phyloP scores from a whole-genome alignment of 2,329 filamentous ascomycete species.

The Thermomyces lanuginosus region DNA sequence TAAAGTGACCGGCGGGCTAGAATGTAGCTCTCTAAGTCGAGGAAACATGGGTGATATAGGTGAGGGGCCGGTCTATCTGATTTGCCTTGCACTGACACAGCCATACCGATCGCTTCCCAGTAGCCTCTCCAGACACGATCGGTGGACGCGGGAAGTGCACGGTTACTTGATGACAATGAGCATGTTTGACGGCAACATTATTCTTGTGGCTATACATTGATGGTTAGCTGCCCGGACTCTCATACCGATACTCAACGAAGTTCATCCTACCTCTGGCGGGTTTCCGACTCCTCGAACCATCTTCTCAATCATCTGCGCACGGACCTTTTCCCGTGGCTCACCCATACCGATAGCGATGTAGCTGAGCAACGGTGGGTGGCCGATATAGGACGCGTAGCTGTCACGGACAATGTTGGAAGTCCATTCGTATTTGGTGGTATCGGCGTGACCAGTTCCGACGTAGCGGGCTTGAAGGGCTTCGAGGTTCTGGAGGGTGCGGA shows the following conservation, averaged over 20 bases:
- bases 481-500: slow-evolving; percentile 92
- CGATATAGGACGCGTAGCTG: slow-evolving; percentile 74
- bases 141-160: no score
- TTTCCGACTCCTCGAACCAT: slow-evolving; percentile 51
- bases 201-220: slow-evolving; percentile 4
- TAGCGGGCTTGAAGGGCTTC: slow-evolving; percentile 92
- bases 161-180: no score
- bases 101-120: no score
- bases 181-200: no score
- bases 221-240: not conserved
- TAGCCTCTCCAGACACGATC: no score
- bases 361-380: slow-evolving; percentile 71
- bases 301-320: slow-evolving; percentile 62
- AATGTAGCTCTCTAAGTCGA: no score
- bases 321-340: slow-evolving; percentile 63
- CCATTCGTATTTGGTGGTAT: slow-evolving; percentile 97
- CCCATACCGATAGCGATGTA: slow-evolving; percentile 86
- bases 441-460: slow-evolving; percentile 86
- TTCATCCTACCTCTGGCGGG: slow-evolving; percentile 40
- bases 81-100: no score
- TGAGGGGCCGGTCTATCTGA: no score
- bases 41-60: no score
- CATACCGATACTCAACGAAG: not conserved
- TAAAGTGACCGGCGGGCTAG: no score
- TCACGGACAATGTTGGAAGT: slow-evolving; percentile 89